Percentiles rank a stretch among this genome's conserved stretches.
Conservation (phyloP, 129 eudicot species). For the Calendula officinalis region DNA sequence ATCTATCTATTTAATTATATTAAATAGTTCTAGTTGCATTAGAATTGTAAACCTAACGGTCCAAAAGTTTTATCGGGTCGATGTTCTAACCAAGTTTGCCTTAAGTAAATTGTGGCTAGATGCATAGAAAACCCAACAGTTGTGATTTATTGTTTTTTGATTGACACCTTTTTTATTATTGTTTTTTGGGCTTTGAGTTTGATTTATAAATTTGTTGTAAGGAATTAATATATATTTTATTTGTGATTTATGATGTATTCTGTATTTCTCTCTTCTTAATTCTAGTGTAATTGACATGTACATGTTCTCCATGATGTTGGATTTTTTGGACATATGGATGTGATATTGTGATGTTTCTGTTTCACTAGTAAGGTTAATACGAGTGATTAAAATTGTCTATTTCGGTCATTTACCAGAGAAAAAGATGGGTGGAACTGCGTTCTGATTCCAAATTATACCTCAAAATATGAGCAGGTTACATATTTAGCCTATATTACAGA, state of each 20-base stretch:
- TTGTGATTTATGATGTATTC: slow-evolving; percentile 25
- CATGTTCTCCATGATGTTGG: neutral
- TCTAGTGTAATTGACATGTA: neutral
- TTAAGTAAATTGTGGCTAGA: no score
- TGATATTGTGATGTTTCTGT: slow-evolving; percentile 12
- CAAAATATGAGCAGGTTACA: slow-evolving; percentile 4
- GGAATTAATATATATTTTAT: slow-evolving; percentile 28
- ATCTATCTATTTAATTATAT: no score
- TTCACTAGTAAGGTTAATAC: neutral
- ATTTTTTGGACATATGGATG: neutral
- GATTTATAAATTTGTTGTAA: slow-evolving; percentile 27
- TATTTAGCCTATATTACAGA: no score
- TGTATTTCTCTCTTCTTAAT: neutral
- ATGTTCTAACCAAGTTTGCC: no score
- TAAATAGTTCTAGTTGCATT: no score
- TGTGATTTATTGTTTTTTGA: no score
- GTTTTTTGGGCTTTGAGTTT: slow-evolving; percentile 28
- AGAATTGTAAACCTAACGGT: no score
- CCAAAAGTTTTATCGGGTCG: no score
- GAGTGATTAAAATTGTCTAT: slow-evolving; percentile 12
- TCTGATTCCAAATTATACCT: neutral
- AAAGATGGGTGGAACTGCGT: neutral
- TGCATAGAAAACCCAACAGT: no score
- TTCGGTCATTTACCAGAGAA: neutral
- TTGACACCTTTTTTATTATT: slow-evolving; percentile 16